Evolutionary conservation across 106 monocot species (phyloP).

Genomic region (Allium fistulosum): DNA sequence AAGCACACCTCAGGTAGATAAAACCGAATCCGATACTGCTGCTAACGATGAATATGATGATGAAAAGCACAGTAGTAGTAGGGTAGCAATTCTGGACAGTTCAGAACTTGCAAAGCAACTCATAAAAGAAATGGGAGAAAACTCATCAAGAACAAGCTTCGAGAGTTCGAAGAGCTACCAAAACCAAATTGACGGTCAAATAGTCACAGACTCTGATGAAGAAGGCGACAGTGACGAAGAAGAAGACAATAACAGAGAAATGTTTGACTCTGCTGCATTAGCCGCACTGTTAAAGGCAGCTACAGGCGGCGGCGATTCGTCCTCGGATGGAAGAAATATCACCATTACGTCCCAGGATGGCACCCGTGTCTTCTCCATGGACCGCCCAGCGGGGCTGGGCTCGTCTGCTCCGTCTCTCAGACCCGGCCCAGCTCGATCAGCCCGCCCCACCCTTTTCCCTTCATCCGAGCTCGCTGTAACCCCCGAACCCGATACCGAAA

Average conservation of each 20-base stretch:
- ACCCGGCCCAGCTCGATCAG: constrained; percentile 20
- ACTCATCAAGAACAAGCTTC: constrained; percentile 19
- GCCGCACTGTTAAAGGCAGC: constrained; percentile 81
- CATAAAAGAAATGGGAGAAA: constrained; percentile 47
- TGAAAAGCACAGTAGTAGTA: constrained; percentile 15
- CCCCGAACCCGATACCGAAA: constrained; percentile 36
- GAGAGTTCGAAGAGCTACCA: constrained; percentile 22
- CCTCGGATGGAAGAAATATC: constrained; percentile 34
- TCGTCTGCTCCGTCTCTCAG: constrained; percentile 52
- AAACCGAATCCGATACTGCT: constrained; percentile 9
- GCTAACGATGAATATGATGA: constrained; percentile 39
- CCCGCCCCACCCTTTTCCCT: constrained; percentile 31
- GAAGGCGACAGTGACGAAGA: constrained; percentile 58
- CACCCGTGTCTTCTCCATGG: constrained; percentile 50
- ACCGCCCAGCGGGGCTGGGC: constrained; percentile 76
- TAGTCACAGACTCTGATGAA: constrained; percentile 45
- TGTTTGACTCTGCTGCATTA: constrained; percentile 70
- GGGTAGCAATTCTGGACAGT: constrained; percentile 52
- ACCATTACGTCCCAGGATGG: constrained; percentile 39
- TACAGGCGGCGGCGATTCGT: constrained; percentile 52
- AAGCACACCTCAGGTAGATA: not conserved
- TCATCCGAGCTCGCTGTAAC: constrained; percentile 55
- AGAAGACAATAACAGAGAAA: constrained; percentile 41
- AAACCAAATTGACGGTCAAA: constrained; percentile 36
- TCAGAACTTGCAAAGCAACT: constrained; percentile 46